Base-by-base conservation (phyloP, 1,284 basidiomycete genomes). In the Termitomyces sp. region DNA sequence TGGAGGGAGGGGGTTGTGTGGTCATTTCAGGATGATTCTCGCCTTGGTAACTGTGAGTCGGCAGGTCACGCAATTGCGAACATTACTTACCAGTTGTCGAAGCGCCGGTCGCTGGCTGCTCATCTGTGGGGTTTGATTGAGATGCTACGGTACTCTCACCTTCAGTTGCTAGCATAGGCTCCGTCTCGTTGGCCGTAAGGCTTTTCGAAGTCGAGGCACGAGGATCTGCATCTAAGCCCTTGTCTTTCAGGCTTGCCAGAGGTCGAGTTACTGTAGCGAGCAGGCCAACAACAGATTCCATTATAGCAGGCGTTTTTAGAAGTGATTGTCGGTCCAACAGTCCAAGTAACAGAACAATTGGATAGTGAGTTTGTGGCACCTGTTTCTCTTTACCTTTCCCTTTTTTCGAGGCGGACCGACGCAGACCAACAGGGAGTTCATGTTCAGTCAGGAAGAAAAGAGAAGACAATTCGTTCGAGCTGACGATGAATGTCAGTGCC, bases 391-490 rank as follows among this genome's bases (percentile, higher is more conserved):
- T 97, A 18, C 91, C 92, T 69, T 96, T 96, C 18, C 92, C 92
- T 68, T 96, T 96, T 70, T 87, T 91, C 10, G 80, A 79, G 0
- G 77, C 70, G 6, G 75, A 69, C 60, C 84, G 83, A 58, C 84
- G 83, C 21, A 94, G 76, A 31, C 88, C 86, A 14, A 78, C 77
- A 4, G 89, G 84, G 28, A 93, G 73, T 61, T 97, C 95, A 62
- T 97, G 93, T 68, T 97, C 95, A 0, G 87, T 91, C 53, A 98
- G 76, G 83, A 98, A 97, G 77, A 94, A 97, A 18, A 92, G 70
- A 1, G 93, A 88, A 0, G 91, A 89, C 14, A 81, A 68, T 54
- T 92, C 86, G 68, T 96, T 97, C 21, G 84, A 77, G 52, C 77
- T 81, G 63, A 96, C 93, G 60, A 97, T 91, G 68, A 83, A 91